Evolutionary conservation across 441 rosid genomes (phyloP).

Genomic region (Adansonia grandidieri): DNA sequence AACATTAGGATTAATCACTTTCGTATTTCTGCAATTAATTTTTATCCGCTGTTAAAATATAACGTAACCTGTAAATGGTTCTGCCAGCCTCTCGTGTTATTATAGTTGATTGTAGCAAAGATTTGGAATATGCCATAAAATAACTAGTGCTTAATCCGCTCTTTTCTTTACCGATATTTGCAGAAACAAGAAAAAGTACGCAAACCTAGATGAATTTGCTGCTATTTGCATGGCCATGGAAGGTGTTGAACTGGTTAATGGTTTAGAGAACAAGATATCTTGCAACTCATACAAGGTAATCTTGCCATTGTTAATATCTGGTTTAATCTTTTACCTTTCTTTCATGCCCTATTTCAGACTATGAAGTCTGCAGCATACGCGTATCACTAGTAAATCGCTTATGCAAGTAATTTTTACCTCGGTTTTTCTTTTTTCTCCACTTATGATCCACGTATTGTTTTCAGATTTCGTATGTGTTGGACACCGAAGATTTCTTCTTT

Average conservation of each 20-base stretch:
- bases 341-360: background rate
- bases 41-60: background rate
- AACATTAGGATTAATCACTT: background rate
- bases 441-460: background rate
- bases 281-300: constrained; percentile 89
- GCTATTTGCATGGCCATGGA: constrained; percentile 77
- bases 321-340: background rate
- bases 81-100: background rate
- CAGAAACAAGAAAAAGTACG: constrained; percentile 82
- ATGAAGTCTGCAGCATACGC: background rate
- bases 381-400: background rate
- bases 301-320: constrained; percentile 20
- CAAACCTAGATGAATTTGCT: constrained; percentile 64
- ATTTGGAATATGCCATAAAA: background rate
- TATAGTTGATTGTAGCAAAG: background rate
- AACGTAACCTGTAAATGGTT: background rate
- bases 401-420: background rate
- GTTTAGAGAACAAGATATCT: constrained; percentile 91
- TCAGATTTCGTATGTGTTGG: constrained; percentile 92
- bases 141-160: background rate
- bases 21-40: background rate
- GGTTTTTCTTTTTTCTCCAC: background rate
- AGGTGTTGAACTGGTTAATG: constrained; percentile 73
- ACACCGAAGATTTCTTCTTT: constrained; percentile 90
- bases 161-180: constrained; percentile 23